Percentiles rank a stretch among this genome's conserved stretches.
Conservation (phyloP, 768 basidiomycete species). For the Phanerodontia chrysosporium region DNA sequence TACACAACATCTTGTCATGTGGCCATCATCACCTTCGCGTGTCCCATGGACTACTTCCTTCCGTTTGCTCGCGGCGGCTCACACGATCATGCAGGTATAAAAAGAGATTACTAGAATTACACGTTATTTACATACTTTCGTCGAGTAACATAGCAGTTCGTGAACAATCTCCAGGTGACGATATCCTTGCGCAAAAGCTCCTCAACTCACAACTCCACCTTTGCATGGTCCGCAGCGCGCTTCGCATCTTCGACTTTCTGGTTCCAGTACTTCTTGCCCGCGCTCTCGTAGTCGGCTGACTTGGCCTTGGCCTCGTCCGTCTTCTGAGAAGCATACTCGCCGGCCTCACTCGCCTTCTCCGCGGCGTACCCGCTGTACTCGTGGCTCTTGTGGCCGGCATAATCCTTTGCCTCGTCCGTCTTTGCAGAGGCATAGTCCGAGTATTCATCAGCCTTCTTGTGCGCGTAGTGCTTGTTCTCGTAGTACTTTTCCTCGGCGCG, state of each 20-base stretch:
- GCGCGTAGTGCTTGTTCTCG: slow-evolving; percentile 21
- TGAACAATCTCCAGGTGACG: too few relatives aligned
- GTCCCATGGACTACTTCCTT: too few relatives aligned
- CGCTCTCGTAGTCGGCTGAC: slow-evolving; percentile 15
- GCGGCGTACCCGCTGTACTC: slow-evolving; percentile 10
- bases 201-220: slow-evolving; percentile 32
- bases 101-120: too few relatives aligned
- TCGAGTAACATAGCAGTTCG: too few relatives aligned
- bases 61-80: too few relatives aligned
- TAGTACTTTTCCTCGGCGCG: slow-evolving; percentile 21
- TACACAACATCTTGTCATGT: too few relatives aligned
- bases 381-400: slow-evolving; percentile 9
- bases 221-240: slow-evolving; percentile 30
- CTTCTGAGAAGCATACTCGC: slow-evolving; percentile 9
- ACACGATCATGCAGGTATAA: too few relatives aligned
- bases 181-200: too few relatives aligned
- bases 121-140: too few relatives aligned
- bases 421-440: slow-evolving; percentile 21
- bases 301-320: slow-evolving; percentile 25
- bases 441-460: slow-evolving; percentile 21
- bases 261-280: slow-evolving; percentile 28
- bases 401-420: slow-evolving; percentile 22
- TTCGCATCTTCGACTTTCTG: slow-evolving; percentile 34
- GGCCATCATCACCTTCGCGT: too few relatives aligned
- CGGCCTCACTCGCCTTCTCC: slow-evolving; percentile 21